Conservation (phyloP, 2,329 filamentous ascomycete species). For the Sphaerulina musiva region DNA sequence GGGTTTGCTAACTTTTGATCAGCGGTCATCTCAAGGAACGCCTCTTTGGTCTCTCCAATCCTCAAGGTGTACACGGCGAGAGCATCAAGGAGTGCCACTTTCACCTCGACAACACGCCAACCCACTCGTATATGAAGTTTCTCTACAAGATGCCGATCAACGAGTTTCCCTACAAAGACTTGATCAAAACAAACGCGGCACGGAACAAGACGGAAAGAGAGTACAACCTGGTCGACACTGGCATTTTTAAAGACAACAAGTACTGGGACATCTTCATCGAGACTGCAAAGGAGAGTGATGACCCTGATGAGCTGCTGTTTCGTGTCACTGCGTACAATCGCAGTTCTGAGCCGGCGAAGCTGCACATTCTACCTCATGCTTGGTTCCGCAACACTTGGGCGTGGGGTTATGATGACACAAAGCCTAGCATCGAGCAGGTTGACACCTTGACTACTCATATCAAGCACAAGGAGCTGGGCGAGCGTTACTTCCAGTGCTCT, state of each 20-base stretch:
- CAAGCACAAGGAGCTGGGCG: constrained; percentile 72
- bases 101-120: constrained; percentile 88
- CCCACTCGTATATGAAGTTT: constrained; percentile 97
- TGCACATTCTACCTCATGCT: constrained; percentile 89
- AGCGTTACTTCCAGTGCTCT: constrained; percentile 76
- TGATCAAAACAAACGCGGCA: constrained; percentile 75
- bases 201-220: constrained; percentile 72
- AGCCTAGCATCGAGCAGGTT: constrained; percentile 67
- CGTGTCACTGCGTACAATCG: constrained; percentile 95
- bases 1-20: constrained; percentile 36
- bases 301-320: constrained; percentile 86
- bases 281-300: constrained; percentile 86
- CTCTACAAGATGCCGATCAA: constrained; percentile 95
- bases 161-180: constrained; percentile 84
- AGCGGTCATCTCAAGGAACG: constrained; percentile 92
- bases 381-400: constrained; percentile 98
- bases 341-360: constrained; percentile 78
- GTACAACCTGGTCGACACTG: constrained; percentile 88
- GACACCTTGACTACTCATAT: constrained; percentile 65
- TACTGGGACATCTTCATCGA: constrained; percentile 99
- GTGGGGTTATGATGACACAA: constrained; percentile 81
- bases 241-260: constrained; percentile 75
- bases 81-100: constrained; percentile 96
- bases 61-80: constrained; percentile 94
- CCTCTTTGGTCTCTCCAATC: constrained; percentile 89